These are phyloP conservation scores for Phanerochaete carnosa DNA, from an alignment of 768 basidiomycete species.

Conservation along the genomic window DNA sequence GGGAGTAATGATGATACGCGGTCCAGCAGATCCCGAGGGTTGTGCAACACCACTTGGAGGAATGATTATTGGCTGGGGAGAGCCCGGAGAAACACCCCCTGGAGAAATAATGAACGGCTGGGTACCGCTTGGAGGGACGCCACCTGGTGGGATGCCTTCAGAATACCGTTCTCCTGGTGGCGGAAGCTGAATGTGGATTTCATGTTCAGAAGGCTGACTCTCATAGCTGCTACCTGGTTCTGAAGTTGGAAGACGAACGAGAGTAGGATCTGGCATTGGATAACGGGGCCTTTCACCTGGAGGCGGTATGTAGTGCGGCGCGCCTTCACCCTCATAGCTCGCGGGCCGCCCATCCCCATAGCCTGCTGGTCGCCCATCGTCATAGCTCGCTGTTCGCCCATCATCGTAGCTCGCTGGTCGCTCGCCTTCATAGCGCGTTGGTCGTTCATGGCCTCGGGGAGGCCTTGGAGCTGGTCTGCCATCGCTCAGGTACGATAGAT, in stretches of 20 bases:
- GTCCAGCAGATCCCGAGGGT: neutral
- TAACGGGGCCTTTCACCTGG: neutral
- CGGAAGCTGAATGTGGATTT: constrained; percentile 2
- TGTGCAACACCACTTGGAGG: neutral
- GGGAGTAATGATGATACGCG: neutral
- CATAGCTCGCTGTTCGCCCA: neutral
- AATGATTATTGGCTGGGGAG: neutral
- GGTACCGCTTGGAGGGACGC: neutral
- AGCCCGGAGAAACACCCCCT: neutral
- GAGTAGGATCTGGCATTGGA: neutral
- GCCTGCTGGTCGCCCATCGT: neutral
- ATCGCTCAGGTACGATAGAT: neutral
- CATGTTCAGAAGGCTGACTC: neutral
- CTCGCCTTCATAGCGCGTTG: neutral
- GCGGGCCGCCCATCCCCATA: neutral
- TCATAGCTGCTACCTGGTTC: neutral
- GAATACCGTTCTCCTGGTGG: neutral
- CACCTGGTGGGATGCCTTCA: neutral
- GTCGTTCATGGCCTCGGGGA: neutral
- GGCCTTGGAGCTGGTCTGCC: neutral
- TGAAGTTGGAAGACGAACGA: constrained; percentile 1
- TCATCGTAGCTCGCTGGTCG: neutral
- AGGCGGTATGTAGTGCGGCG: neutral
- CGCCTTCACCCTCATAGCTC: neutral
- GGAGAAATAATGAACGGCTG: neutral